phyloP scores from a whole-genome alignment of 1,284 basidiomycete genomes.

The Tremellales sp. region DNA sequence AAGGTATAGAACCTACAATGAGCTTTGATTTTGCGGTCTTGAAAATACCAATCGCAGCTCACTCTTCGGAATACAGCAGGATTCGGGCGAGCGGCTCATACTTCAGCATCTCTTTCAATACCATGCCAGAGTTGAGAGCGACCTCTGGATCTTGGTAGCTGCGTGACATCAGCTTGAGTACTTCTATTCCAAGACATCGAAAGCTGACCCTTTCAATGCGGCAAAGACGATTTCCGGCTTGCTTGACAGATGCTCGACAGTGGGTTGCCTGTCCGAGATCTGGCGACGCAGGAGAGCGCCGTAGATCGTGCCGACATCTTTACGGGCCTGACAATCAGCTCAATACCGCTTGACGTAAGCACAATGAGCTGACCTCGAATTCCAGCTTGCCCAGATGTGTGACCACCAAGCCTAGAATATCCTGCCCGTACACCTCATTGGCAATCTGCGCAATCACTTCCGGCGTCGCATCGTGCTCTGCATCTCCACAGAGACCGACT shows the following conservation, averaged over 20 bases:
- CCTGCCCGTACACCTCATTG: slow-evolving; percentile 89
- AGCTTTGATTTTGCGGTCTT: slow-evolving; percentile 1
- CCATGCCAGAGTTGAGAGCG: slow-evolving; percentile 96
- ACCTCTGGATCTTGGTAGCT: slow-evolving; percentile 90
- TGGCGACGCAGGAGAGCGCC: slow-evolving; percentile 90
- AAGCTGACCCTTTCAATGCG: slow-evolving; percentile 64
- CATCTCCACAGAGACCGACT: slow-evolving; percentile 31
- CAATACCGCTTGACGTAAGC: neutral
- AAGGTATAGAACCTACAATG: slow-evolving; percentile 84
- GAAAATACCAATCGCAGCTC: slow-evolving; percentile 41
- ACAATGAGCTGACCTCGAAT: slow-evolving; percentile 70
- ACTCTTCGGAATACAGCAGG: slow-evolving; percentile 89
- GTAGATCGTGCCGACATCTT: slow-evolving; percentile 97
- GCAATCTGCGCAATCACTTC: slow-evolving; percentile 88
- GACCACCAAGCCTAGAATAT: slow-evolving; percentile 78
- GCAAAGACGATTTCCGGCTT: slow-evolving; percentile 87
- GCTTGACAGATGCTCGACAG: slow-evolving; percentile 84
- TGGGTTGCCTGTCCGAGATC: slow-evolving; percentile 88
- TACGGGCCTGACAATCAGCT: slow-evolving; percentile 53
- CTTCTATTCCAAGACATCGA: neutral
- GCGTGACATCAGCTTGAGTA: slow-evolving; percentile 5
- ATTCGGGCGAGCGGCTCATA: slow-evolving; percentile 90
- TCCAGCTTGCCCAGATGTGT: slow-evolving; percentile 80
- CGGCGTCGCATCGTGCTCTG: slow-evolving; percentile 53
- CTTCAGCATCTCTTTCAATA: slow-evolving; percentile 92